Evolutionary conservation across 1,139 yeast species (phyloP).

Genomic region (Hyphopichia fennica): DNA sequence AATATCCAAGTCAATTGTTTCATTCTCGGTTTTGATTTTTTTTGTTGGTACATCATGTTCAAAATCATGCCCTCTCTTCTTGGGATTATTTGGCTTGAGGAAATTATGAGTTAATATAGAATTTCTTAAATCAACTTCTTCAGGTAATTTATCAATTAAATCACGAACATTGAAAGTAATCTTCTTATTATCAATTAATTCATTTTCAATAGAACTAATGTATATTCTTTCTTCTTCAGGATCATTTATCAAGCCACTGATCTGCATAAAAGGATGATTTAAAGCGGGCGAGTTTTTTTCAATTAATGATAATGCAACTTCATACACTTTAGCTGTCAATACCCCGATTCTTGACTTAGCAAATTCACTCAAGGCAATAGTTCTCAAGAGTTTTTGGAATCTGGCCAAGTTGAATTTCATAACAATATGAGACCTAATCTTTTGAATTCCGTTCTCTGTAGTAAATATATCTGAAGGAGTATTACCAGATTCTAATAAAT

Average conservation of each 20-base stretch:
- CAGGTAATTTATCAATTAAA: conserved; percentile 46
- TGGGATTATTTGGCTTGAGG: conserved; percentile 27
- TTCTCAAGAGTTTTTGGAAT: conserved; percentile 66
- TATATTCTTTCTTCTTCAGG: conserved; percentile 38
- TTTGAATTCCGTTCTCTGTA: conserved; percentile 33
- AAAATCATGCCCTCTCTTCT: conserved; percentile 30
- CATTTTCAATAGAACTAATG: conserved; percentile 30
- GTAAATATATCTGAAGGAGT: conserved; percentile 31
- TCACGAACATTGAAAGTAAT: conserved; percentile 56
- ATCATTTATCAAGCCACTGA: conserved; percentile 40
- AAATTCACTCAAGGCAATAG: conserved; percentile 60
- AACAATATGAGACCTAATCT: conserved; percentile 50
- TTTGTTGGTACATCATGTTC: conserved; percentile 25
- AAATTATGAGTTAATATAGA: conserved; percentile 45
- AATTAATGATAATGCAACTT: conserved; percentile 53
- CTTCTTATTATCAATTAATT: conserved; percentile 38
- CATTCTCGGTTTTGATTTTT: conserved; percentile 47
- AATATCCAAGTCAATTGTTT: conserved; percentile 11
- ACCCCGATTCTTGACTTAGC: conserved; percentile 72
- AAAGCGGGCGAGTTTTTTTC: conserved; percentile 57
- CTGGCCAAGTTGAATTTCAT: conserved; percentile 66
- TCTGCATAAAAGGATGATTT: conserved; percentile 27
- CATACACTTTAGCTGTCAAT: conserved; percentile 65
- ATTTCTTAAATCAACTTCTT: conserved; percentile 45
- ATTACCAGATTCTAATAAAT: conserved; percentile 32